Evolutionary conservation across 129 eudicot species (phyloP), one percentile per base, ranked within the genome.

Genomic region (Artemisia tridentata): DNA sequence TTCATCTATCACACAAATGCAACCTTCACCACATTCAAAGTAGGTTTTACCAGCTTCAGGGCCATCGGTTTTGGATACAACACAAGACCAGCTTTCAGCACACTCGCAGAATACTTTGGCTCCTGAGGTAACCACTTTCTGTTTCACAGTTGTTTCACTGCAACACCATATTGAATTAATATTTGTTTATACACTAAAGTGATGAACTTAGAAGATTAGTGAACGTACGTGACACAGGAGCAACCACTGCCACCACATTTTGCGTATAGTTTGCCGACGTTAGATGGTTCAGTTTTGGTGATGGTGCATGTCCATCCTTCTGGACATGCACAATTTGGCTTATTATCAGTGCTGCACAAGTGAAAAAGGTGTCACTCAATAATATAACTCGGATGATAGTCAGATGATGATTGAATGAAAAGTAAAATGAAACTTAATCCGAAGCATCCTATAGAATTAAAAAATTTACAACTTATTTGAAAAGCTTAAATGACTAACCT

Each of bases 291-390:
- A 1, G 77, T 78, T 78, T 78, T 71, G 13, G 81, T 71, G 16
- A 78, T 27, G 62, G 61, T 71, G 77, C 72, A 70, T 70, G 17
- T 70, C 72, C 72, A 78, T 78, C 81, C 77, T 23, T 70, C 77
- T 63, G 81, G n/a, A 52, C 67, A 78, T 61, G 54, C 71, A 72
- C 3, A 78, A 6, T 63, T 78, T 54, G 81, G 81, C 61, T 78
- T 78, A 53, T 78, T 63, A 4, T 71, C 72, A 25, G 61, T 52
- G 81, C 72, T 78, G 72, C 5, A 41, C 67, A 25, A 11, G 53
- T 47, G 54, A 75, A 67, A 47, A 63, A 41, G 38, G 17, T 25
- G 25, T 23, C 25, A 23, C 25, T 23, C 25, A 23, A 23, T 23
- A 23, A 23, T 23, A 23, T 23, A 23, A 23, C 25, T 23, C 2